Conservation (phyloP, 257 asterid species). For the Coffea eugenioides region DNA sequence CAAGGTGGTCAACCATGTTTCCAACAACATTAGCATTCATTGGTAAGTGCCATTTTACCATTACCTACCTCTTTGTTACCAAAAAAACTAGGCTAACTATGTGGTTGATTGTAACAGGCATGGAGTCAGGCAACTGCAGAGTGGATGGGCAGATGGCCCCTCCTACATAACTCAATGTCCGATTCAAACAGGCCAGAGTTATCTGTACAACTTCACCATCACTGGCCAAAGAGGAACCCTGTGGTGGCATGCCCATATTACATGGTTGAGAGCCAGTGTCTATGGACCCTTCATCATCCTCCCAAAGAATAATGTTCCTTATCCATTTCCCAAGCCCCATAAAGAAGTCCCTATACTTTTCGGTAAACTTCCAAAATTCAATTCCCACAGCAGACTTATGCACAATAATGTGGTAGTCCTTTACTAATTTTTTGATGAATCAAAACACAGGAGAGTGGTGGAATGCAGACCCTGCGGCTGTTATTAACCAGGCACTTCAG, state of each 20-base stretch:
- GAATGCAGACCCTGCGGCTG: conserved; percentile 55
- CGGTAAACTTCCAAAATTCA: conserved; percentile 29
- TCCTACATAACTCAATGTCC: conserved; percentile 68
- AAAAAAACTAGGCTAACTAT: neutral
- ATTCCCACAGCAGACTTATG: neutral
- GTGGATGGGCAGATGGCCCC: conserved; percentile 81
- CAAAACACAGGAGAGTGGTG: conserved; percentile 62
- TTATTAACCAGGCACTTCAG: conserved; percentile 47
- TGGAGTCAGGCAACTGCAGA: conserved; percentile 54
- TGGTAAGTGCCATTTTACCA: conserved; percentile 37
- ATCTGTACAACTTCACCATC: conserved; percentile 58
- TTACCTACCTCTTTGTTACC: neutral
- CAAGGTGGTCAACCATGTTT: conserved; percentile 51
- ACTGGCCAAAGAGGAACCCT: conserved; percentile 66
- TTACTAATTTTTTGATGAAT: neutral
- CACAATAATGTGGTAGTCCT: neutral
- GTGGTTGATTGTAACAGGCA: conserved; percentile 41
- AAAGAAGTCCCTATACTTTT: conserved; percentile 55
- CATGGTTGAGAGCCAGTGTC: conserved; percentile 64
- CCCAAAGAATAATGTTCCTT: conserved; percentile 41
- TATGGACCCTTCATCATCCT: conserved; percentile 56
- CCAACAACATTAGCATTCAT: conserved; percentile 61
- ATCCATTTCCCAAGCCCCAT: conserved; percentile 62
- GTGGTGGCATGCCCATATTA: conserved; percentile 66
- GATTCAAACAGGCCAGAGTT: conserved; percentile 56